Conservation (phyloP, 345 rosid genomes). For the Arabis alpina region DNA sequence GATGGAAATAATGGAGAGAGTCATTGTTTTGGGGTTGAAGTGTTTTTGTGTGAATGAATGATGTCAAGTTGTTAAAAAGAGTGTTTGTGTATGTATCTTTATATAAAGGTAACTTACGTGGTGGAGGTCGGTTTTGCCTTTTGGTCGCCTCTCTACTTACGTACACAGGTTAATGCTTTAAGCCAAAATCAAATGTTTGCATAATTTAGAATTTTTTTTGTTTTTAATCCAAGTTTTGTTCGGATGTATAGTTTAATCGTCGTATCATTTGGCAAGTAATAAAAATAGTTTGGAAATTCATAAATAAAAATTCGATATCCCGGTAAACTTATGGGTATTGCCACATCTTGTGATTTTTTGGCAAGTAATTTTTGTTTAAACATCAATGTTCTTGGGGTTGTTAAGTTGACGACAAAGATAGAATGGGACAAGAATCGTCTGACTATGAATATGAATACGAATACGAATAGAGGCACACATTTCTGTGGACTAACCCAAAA, state of each 20-base stretch:
- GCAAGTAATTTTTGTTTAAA: background rate
- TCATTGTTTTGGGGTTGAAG: constrained; percentile 18
- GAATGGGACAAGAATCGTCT: constrained; percentile 6
- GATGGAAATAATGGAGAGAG: constrained; percentile 17
- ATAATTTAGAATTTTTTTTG: too few relatives aligned
- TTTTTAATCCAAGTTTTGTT: too few relatives aligned
- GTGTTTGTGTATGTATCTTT: constrained; percentile 5
- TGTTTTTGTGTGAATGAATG: constrained; percentile 35
- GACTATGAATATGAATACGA: constrained; percentile 14
- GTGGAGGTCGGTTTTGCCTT: constrained; percentile 39
- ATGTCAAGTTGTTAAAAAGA: constrained; percentile 29
- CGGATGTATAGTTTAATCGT: too few relatives aligned
- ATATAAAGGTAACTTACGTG: constrained; percentile 36
- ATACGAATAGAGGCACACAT: background rate
- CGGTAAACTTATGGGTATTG: too few relatives aligned
- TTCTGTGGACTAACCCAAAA: constrained; percentile 20
- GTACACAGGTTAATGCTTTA: constrained; percentile 8
- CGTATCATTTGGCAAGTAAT: too few relatives aligned
- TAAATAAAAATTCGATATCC: too few relatives aligned
- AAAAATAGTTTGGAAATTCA: too few relatives aligned
- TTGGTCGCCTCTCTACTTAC: constrained; percentile 26
- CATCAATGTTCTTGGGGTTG: background rate
- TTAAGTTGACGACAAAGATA: constrained; percentile 14
- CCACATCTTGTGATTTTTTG: background rate
- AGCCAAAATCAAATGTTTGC: background rate